Base-by-base conservation (phyloP, 1,284 basidiomycete genomes). In the Ustilago tritici region DNA sequence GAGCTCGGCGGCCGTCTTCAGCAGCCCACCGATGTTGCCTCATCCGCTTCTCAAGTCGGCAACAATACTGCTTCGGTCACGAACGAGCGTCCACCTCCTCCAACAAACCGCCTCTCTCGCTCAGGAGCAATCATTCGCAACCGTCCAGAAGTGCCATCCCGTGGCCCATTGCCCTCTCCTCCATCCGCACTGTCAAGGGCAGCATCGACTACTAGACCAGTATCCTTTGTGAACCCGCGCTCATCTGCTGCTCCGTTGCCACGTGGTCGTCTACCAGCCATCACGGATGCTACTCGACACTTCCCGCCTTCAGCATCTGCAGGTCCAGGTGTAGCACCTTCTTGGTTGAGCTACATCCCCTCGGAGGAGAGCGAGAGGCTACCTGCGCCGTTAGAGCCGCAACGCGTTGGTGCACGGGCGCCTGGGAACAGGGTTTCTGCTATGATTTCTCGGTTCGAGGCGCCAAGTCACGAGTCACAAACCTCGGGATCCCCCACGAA, bases 231-330 rank as follows among this genome's bases (percentile, higher is more conserved):
- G 36, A 79, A 79, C 28, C 71, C 76, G 0, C 73, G 78, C 31
- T 83, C 80, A 6, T 76, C 73, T 0, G 75, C 62, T 1, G 82
- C 82, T 40, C 82, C 82, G 4, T 53, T 77, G 17, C 82, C 82
- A 12, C 70, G 70, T 1, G 79, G 75, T 31, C 58, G 71, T 11
- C 68, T 83, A 56, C 82, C 82, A 9, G 71, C 73, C 19, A 75
- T 83, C 58, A 83, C 82, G 36, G 80, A 80, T 43, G 82, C 73
- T 0, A 83, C 82, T 6, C 73, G 82, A 3, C 82, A 83, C 40
- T 83, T 83, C 58, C 82, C 80, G 15, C 80, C 78, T 1, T 69
- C 78, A 14, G 62, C 75, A 32, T 62, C 64, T n/a, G 41, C 62
- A 8, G 68, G 52, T 6, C 61, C 61, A 6, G 65, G 59, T 1